These are phyloP conservation scores for Phytophthora constricta DNA, from an alignment of 352 stramenopile genomes.

Conservation along the genomic window DNA sequence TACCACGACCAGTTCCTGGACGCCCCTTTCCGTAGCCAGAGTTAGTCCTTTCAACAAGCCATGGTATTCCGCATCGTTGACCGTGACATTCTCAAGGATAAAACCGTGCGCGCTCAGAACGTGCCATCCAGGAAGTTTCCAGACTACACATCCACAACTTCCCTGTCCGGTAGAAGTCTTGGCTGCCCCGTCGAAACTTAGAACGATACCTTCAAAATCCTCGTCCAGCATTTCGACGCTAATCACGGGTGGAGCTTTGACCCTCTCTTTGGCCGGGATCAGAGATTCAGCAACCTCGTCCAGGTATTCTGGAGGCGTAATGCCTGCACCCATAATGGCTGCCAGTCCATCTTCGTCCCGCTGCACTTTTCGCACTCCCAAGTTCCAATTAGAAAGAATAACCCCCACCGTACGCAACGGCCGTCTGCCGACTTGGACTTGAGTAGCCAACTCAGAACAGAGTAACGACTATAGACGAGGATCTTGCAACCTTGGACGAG, in stretches of 20 bases:
- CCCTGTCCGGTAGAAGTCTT: not conserved
- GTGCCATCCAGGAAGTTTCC: not conserved
- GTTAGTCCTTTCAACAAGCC: not conserved
- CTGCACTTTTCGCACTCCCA: not conserved
- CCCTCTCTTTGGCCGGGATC: not conserved
- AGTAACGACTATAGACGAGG: not conserved
- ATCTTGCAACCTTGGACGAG: not conserved
- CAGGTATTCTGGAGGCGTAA: not conserved
- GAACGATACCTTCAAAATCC: not conserved
- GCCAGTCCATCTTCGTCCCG: not conserved
- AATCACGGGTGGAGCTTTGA: not conserved
- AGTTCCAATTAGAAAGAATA: not conserved
- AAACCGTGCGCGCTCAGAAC: not conserved
- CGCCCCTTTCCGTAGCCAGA: not conserved
- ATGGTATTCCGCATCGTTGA: constrained; percentile 8
- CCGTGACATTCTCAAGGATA: not conserved
- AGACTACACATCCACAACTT: not conserved
- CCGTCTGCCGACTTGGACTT: not conserved
- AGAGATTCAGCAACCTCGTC: not conserved
- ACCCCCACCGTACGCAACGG: not conserved
- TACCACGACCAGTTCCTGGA: not conserved
- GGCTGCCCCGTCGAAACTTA: not conserved
- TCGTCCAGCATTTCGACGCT: not conserved
- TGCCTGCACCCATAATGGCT: not conserved
- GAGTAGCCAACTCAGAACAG: not conserved